phyloP scores from a whole-genome alignment of 495 filamentous ascomycete genomes.

The Pseudoneurospora amorphoporcata region DNA sequence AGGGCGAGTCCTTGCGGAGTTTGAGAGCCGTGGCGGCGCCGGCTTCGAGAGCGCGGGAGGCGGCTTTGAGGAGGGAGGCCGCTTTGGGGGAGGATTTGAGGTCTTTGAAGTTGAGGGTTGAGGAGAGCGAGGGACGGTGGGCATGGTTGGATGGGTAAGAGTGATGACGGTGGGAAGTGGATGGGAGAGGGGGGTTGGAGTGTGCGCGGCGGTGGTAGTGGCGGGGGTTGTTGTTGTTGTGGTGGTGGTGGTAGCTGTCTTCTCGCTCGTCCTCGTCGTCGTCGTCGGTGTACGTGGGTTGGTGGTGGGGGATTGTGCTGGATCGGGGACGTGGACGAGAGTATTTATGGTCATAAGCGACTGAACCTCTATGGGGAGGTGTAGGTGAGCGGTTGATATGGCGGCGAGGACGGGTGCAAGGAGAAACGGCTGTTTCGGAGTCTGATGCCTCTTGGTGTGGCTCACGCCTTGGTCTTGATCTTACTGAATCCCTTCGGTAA shows the following conservation, averaged over 20 bases:
- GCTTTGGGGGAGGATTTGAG: slow-evolving; percentile 1
- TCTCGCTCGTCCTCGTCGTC: not conserved
- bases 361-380: not conserved
- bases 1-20: slow-evolving; percentile 10
- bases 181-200: not conserved
- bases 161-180: not conserved
- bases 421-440: not conserved
- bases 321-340: not conserved
- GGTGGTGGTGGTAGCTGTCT: not conserved
- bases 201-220: not conserved
- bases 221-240: not conserved
- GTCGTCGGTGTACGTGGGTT: not conserved
- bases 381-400: not conserved
- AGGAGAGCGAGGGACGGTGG: not conserved
- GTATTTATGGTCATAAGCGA: not conserved
- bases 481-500: not conserved
- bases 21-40: slow-evolving; percentile 21
- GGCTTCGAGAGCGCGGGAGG: slow-evolving; percentile 14
- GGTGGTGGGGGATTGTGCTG: not conserved
- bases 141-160: not conserved
- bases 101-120: not conserved
- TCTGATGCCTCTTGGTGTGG: not conserved
- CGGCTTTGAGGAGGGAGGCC: slow-evolving; percentile 7
- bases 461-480: not conserved
- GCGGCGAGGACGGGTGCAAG: not conserved